Conservation (phyloP, 805 yeast species). For the Yarrowia sp. region DNA sequence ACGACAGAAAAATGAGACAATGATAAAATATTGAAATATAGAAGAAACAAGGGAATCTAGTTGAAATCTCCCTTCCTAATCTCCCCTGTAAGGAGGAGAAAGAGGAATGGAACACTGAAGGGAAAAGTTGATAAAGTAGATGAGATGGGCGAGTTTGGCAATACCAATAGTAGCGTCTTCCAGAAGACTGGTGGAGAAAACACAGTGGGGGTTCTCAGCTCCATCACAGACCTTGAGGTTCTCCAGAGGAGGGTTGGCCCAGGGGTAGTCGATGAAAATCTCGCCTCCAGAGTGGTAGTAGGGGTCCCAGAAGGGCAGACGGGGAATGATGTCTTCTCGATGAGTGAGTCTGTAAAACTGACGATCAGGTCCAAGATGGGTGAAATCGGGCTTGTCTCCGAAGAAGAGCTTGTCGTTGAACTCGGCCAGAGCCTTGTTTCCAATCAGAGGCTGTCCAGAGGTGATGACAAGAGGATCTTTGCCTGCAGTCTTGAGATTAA, state of each 20-base stretch:
- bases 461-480: slow-evolving; percentile 13
- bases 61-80: not conserved
- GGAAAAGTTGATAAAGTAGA: slow-evolving; percentile 16
- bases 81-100: not conserved
- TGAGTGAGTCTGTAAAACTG: slow-evolving; percentile 13
- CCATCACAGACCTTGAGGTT: slow-evolving; percentile 23
- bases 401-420: slow-evolving; percentile 14
- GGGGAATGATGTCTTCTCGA: not conserved
- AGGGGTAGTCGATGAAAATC: slow-evolving; percentile 10
- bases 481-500: slow-evolving; percentile 2
- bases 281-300: slow-evolving; percentile 14
- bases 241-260: slow-evolving; percentile 5
- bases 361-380: not conserved
- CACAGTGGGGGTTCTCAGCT: slow-evolving; percentile 1
- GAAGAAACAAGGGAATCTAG: not conserved
- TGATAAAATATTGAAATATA: not conserved
- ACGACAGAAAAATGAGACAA: too few relatives aligned
- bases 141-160: slow-evolving; percentile 3
- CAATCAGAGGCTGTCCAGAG: slow-evolving; percentile 8
- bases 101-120: slow-evolving; percentile 20
- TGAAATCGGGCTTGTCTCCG: slow-evolving; percentile 19
- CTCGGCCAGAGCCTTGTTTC: slow-evolving; percentile 20
- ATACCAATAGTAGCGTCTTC: not conserved
- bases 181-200: not conserved
- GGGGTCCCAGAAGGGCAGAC: slow-evolving; percentile 10